Base-by-base conservation (phyloP, 108 stramenopile genomes). In the Pseudonitzschia multiseries region DNA sequence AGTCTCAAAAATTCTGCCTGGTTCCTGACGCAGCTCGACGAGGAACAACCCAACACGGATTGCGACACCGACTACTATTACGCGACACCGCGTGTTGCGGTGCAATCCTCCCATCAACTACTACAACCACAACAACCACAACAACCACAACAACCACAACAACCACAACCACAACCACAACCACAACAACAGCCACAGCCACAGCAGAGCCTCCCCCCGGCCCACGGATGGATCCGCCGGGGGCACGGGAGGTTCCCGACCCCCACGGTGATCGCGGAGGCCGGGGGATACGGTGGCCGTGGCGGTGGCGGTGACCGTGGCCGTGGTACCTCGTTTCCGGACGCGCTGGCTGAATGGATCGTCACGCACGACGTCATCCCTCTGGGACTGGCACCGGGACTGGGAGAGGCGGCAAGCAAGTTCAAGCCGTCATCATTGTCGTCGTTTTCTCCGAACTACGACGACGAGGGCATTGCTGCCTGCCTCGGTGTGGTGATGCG, bases 51-150 rank as follows among this genome's bases (percentile, higher is more conserved):
- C 44, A 93, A 93, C 8, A 96, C 95, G 20, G 95, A 96, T 71
- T 89, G 91, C 66, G 95, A 96, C 77, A 83, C 90, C 42, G 95
- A 96, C 72, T 96, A 96, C 76, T 96, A 96, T 80, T 88, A 93
- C 54, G 54, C 54, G 9, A n/a, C n/a, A n/a, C n/a, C n/a, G n/a
- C n/a, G n/a, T n/a, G n/a, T n/a, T n/a, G n/a, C n/a, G n/a, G n/a
- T n/a, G n/a, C n/a, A n/a, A n/a, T n/a, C n/a, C n/a, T n/a, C n/a
- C n/a, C 54, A 2, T 2, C 13, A 13, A 1, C 54, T 4, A 26
- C 12, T 2, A 2, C 9, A 1, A 20, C 12, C 1, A 2, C 10
- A 10, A 22, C 4, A 1, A 26, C 54, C 2, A 56, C 4, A 9
- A 2, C 9, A 56, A 12, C 22, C 54, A 14, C 54, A 2, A 4